A percentile compares a stretch with the other conserved stretches of the same genome.
phyloP scores from a whole-genome alignment of 2,329 filamentous ascomycete genomes.

The Beauveria sp. region DNA sequence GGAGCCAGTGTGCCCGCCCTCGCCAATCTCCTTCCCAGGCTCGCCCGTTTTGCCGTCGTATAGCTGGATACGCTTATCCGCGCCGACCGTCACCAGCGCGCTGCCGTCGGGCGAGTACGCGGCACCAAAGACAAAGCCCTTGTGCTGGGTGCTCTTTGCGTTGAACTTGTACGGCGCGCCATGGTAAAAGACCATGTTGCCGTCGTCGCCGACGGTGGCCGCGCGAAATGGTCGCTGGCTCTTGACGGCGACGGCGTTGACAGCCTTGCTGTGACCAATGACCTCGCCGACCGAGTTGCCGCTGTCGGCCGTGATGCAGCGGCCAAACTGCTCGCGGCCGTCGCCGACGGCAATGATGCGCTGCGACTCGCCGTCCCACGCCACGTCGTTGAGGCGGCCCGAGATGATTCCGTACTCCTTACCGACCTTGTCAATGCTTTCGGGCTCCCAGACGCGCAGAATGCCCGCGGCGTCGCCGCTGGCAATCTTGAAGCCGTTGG shows the following conservation, averaged over 20 bases:
- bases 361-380: conserved; percentile 96
- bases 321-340: conserved; percentile 86
- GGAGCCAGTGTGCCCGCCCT: conserved; percentile 82
- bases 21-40: conserved; percentile 65
- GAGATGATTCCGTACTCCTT: conserved; percentile 93
- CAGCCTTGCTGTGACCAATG: conserved; percentile 78
- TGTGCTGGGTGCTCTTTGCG: conserved; percentile 72
- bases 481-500: conserved; percentile 90
- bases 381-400: conserved; percentile 90
- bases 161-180: conserved; percentile 96
- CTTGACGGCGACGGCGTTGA: conserved; percentile 87
- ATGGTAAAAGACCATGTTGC: conserved; percentile 83
- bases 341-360: conserved; percentile 94
- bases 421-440: conserved; percentile 77
- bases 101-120: conserved; percentile 86
- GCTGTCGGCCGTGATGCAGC: conserved; percentile 90
- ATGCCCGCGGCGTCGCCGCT: conserved; percentile 80
- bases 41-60: conserved; percentile 97
- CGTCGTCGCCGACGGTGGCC: conserved; percentile 86
- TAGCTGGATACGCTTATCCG: conserved; percentile 86
- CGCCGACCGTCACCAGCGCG: conserved; percentile 77
- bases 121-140: conserved; percentile 80
- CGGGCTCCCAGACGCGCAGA: conserved; percentile 88
- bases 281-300: conserved; percentile 96
- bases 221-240: conserved; percentile 86